A percentile compares a stretch with the other conserved stretches of the same genome.
Conservation (phyloP, 805 yeast genomes). For the Lachancea sp. region DNA sequence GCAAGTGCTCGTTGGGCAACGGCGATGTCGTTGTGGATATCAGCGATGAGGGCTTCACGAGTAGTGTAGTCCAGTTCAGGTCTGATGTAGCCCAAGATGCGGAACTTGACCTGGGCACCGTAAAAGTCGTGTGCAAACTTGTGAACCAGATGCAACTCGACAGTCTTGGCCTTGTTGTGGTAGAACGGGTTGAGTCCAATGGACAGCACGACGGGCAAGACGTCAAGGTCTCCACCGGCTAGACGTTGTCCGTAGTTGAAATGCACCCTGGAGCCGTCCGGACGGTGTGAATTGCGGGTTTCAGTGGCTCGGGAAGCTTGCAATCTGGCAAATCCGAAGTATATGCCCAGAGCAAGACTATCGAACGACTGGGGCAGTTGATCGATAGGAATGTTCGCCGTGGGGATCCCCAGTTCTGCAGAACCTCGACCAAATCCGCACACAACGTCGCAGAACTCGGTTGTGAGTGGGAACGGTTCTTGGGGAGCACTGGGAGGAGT, state of each 20-base stretch:
- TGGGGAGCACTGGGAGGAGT: slow-evolving; percentile 37
- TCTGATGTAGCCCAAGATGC: slow-evolving; percentile 80
- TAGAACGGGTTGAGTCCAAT: slow-evolving; percentile 95
- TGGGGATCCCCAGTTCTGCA: slow-evolving; percentile 87
- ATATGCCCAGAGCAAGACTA: slow-evolving; percentile 67
- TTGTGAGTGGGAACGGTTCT: slow-evolving; percentile 45
- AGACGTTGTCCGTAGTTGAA: slow-evolving; percentile 59
- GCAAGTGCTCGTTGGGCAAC: slow-evolving; percentile 49
- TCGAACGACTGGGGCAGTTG: slow-evolving; percentile 38
- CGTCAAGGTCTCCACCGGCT: slow-evolving; percentile 34
- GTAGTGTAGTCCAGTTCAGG: slow-evolving; percentile 86
- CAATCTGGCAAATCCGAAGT: slow-evolving; percentile 69
- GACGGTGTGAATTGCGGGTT: slow-evolving; percentile 21
- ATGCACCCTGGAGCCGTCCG: slow-evolving; percentile 39
- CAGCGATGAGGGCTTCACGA: slow-evolving; percentile 75
- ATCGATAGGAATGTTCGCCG: slow-evolving; percentile 77
- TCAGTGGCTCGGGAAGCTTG: slow-evolving; percentile 6
- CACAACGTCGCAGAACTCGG: slow-evolving; percentile 43
- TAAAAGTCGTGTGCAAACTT: slow-evolving; percentile 63
- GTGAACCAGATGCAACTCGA: slow-evolving; percentile 82
- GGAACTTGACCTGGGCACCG: slow-evolving; percentile 68
- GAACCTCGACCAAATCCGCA: slow-evolving; percentile 97
- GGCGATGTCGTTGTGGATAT: slow-evolving; percentile 72
- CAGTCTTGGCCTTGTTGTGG: slow-evolving; percentile 71
- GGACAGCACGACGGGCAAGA: slow-evolving; percentile 87